Percentiles rank a stretch among this genome's conserved stretches.
phyloP scores from a whole-genome alignment of 2,329 filamentous ascomycete genomes.

The Hortaea sp. region DNA sequence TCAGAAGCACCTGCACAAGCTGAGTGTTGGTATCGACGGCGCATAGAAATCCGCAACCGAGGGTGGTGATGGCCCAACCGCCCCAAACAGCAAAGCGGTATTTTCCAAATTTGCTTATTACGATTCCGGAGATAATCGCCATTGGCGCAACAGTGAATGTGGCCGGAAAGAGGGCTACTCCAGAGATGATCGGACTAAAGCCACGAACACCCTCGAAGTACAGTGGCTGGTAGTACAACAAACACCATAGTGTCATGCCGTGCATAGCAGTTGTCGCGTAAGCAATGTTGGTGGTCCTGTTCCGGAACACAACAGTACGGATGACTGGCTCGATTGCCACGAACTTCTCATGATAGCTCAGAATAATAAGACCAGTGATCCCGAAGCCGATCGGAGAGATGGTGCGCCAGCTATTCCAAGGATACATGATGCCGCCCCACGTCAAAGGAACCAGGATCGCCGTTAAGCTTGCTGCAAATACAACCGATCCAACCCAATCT shows the following conservation, averaged over 20 bases:
- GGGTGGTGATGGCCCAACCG: slow-evolving; percentile 51
- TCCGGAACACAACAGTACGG: slow-evolving; percentile 44
- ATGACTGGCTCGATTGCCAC: slow-evolving; percentile 51
- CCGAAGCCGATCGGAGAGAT: slow-evolving; percentile 25
- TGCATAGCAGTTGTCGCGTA: slow-evolving; percentile 50
- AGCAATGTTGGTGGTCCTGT: slow-evolving; percentile 40
- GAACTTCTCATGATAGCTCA: slow-evolving; percentile 33
- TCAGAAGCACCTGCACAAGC: slow-evolving; percentile 43
- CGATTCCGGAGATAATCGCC: slow-evolving; percentile 45
- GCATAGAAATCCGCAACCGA: slow-evolving; percentile 48
- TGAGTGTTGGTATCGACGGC: slow-evolving; percentile 42
- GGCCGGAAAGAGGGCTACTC: slow-evolving; percentile 29
- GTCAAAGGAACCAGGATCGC: slow-evolving; percentile 55
- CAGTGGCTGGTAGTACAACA: slow-evolving; percentile 52
- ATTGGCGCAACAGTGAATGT: slow-evolving; percentile 52
- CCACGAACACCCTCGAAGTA: slow-evolving; percentile 51
- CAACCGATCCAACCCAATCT: slow-evolving; percentile 45
- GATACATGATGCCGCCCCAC: slow-evolving; percentile 38
- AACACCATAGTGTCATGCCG: slow-evolving; percentile 49
- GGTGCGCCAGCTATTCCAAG: slow-evolving; percentile 47
- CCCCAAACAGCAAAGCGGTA: slow-evolving; percentile 53
- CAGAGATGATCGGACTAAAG: slow-evolving; percentile 37
- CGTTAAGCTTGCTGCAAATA: slow-evolving; percentile 48
- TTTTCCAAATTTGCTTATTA: slow-evolving; percentile 46
- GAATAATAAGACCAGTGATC: slow-evolving; percentile 42